Conservation (phyloP, 1,284 basidiomycete genomes). For the Porogramme epimiltina region DNA sequence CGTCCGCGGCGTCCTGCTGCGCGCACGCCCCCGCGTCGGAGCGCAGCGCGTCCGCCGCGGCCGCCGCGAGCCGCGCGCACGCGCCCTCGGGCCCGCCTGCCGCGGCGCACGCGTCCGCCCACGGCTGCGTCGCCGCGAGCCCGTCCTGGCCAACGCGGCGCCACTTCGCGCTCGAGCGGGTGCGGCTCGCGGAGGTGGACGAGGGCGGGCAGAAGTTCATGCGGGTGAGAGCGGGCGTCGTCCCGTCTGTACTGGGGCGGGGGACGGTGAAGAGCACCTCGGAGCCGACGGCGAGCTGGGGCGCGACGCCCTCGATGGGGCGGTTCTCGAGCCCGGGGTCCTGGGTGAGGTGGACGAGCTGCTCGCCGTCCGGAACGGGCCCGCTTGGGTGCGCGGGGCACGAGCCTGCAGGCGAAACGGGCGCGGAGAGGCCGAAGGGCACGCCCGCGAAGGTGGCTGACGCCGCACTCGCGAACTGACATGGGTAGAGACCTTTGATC, state of each 20-base stretch:
- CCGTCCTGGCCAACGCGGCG: too few relatives aligned
- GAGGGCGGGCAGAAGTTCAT: too few relatives aligned
- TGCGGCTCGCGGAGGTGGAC: too few relatives aligned
- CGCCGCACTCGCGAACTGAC: slow-evolving; percentile 39
- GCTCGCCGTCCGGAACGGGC: slow-evolving; percentile 50
- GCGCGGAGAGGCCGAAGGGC: slow-evolving; percentile 35
- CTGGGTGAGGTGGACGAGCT: slow-evolving; percentile 45
- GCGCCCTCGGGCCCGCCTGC: too few relatives aligned
- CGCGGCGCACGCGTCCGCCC: too few relatives aligned
- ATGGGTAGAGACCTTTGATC: slow-evolving; percentile 42
- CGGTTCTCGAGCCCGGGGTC: neutral
- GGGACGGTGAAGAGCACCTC: slow-evolving; percentile 1
- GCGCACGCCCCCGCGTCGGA: slow-evolving; percentile 54
- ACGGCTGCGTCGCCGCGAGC: too few relatives aligned
- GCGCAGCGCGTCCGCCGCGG: slow-evolving; percentile 37
- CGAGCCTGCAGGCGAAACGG: slow-evolving; percentile 39
- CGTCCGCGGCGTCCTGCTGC: slow-evolving; percentile 60
- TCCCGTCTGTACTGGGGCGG: too few relatives aligned
- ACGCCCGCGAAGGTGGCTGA: slow-evolving; percentile 34
- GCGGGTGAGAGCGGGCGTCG: too few relatives aligned
- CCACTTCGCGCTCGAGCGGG: too few relatives aligned
- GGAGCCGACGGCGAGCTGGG: slow-evolving; percentile 8
- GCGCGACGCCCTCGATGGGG: slow-evolving; percentile 5
- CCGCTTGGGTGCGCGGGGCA: slow-evolving; percentile 41
- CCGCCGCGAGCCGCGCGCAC: too few relatives aligned